A percentile compares a stretch with the other conserved stretches of the same genome.
Conservation (phyloP, 75 land plant species). For the Pinus albicaulis region DNA sequence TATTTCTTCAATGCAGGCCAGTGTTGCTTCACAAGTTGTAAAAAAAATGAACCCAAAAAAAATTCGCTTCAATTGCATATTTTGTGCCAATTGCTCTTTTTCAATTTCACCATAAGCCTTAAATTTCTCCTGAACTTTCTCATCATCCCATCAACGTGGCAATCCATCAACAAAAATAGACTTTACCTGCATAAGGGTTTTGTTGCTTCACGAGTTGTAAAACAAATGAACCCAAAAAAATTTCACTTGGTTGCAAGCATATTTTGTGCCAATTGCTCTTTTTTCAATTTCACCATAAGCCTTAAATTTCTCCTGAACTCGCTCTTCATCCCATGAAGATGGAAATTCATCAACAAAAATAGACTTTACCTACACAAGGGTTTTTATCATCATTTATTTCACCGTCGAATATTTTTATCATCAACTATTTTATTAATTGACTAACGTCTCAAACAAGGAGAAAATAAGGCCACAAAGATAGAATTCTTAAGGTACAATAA, state of each 20-base stretch:
- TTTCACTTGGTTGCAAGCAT: no score
- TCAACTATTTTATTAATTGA: neutral
- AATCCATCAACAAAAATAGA: constrained; percentile 74
- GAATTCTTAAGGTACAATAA: neutral
- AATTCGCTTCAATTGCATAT: constrained; percentile 69
- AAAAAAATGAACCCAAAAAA: constrained; percentile 73
- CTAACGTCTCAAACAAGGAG: neutral
- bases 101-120: constrained; percentile 60
- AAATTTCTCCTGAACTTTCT: constrained; percentile 45
- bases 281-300: constrained; percentile 59
- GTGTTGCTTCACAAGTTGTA: constrained; percentile 61
- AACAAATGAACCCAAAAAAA: no score
- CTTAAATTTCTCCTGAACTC: constrained; percentile 46
- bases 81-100: constrained; percentile 50
- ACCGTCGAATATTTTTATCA: neutral
- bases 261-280: no score
- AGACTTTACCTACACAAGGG: constrained; percentile 53
- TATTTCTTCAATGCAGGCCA: constrained; percentile 59
- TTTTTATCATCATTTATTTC: neutral
- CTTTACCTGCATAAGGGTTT: constrained; percentile 45
- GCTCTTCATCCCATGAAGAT: constrained; percentile 64
- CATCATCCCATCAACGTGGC: constrained; percentile 71
- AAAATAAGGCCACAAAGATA: neutral
- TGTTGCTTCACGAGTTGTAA: no score
- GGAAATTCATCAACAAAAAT: constrained; percentile 76